Conservation (phyloP, 208 protist species). For the Leishmania braziliensis region DNA sequence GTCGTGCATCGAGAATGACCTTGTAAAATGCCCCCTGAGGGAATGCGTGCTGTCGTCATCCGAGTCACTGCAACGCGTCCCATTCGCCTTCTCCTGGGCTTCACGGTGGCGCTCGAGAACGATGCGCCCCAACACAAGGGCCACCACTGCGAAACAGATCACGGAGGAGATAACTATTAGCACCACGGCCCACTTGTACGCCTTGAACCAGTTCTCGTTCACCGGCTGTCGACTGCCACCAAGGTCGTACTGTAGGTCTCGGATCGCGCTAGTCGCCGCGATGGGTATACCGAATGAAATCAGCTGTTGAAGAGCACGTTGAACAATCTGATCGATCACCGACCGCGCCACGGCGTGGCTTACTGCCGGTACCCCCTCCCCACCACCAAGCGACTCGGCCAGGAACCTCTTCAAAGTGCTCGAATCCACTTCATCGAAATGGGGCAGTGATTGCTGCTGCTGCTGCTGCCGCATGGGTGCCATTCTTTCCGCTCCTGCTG, state of each 20-base stretch:
- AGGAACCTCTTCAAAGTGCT: neutral
- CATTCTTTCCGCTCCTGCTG: neutral
- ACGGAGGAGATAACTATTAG: constrained; percentile 31
- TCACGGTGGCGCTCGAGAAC: neutral
- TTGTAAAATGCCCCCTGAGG: neutral
- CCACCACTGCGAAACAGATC: constrained; percentile 19
- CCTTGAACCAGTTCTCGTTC: constrained; percentile 17
- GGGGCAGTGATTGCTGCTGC: neutral
- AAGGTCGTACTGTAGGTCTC: constrained; percentile 11
- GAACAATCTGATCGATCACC: neutral
- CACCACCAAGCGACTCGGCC: neutral
- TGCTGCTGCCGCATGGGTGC: neutral
- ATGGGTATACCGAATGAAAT: constrained; percentile 16
- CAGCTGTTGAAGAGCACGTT: constrained; percentile 5
- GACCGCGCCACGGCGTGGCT: neutral
- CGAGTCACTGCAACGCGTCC: neutral
- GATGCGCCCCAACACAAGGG: neutral
- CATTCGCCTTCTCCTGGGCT: neutral
- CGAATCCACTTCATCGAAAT: neutral
- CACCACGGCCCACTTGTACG: constrained; percentile 23
- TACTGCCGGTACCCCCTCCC: neutral
- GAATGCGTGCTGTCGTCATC: neutral
- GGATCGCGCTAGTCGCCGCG: constrained; percentile 13
- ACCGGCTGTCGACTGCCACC: constrained; percentile 19
- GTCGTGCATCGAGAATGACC: neutral